phyloP scores from a whole-genome alignment of 2,329 filamentous ascomycete species.

The Myriosclerotinia curreyana region DNA sequence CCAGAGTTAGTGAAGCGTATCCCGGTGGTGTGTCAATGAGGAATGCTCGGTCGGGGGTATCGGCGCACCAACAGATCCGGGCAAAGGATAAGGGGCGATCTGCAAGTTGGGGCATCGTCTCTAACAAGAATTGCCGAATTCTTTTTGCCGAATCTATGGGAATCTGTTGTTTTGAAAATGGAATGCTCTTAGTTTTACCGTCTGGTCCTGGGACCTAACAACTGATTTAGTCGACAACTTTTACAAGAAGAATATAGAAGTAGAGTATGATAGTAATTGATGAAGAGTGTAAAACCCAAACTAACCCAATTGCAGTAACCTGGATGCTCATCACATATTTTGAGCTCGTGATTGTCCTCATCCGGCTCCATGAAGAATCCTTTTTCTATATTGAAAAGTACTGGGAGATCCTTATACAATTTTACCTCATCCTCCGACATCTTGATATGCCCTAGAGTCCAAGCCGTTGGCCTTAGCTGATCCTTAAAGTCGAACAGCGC shows the following conservation, averaged over 20 bases:
- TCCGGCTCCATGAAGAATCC: constrained; percentile 52
- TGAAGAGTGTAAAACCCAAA: not conserved
- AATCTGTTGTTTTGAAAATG: constrained; percentile 41
- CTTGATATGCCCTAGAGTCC: constrained; percentile 52
- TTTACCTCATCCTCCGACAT: constrained; percentile 47
- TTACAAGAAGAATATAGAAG: not conserved
- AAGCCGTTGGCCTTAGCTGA: constrained; percentile 53
- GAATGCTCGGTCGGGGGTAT: constrained; percentile 53
- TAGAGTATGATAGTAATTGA: too few species aligned
- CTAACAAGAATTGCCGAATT: constrained; percentile 48
- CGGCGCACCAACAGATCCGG: constrained; percentile 56
- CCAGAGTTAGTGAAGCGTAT: constrained; percentile 45
- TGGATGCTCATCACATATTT: constrained; percentile 55
- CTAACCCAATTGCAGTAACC: constrained; percentile 51
- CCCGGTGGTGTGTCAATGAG: constrained; percentile 51
- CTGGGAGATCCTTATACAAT: constrained; percentile 48
- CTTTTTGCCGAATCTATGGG: constrained; percentile 48
- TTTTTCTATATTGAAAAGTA: constrained; percentile 48
- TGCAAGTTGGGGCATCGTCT: constrained; percentile 53
- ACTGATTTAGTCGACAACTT: not conserved
- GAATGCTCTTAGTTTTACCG: constrained; percentile 23
- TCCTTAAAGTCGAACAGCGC: constrained; percentile 49
- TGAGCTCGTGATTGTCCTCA: constrained; percentile 46
- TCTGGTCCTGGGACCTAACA: constrained; percentile 6
- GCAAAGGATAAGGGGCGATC: constrained; percentile 49